Evolutionary conservation across 1,139 yeast species (phyloP), one percentile per base, ranked within the genome.

Genomic region (Candida gigantensis): DNA sequence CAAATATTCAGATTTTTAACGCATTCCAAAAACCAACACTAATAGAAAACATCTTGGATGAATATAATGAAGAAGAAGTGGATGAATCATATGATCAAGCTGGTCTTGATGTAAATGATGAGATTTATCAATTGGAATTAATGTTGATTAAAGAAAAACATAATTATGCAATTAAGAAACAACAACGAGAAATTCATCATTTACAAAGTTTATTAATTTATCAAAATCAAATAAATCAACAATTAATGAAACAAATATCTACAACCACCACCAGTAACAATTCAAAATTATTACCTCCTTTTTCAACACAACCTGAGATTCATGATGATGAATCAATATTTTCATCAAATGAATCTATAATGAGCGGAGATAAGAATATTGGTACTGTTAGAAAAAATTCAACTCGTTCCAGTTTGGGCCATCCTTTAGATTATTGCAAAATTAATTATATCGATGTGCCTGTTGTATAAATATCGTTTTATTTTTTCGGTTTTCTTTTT

Each of bases 131-230:
- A 28, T 45, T 50, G 10, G 69, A 63, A 43, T 53, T 62, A 56
- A 39, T 53, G 35, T 36, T 53, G 15, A 45, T 62, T 23, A 51
- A 60, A 16, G 53, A 59, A 29, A 53, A 53, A 8, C 67, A 60
- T 38, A 47, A 52, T 12, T 42, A 47, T 5, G 50, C 58, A 44
- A 48, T 60, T 11, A 45, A 44, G 23, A 57, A 53, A 37, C 67
- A 65, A 39, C 57, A 59, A 43, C 50, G 51, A 7, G 66, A 63
- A 37, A 63, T 63, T 15, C 36, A 47, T 6, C 53, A 55, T 31
- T 49, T 64, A 28, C 58, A 52, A 32, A 36, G 46, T 6, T 51
- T 63, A 24, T 48, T 63, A 28, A 36, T 42, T 12, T 19, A 15
- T 27, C 36, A 33, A 23, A 33, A 21, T n/a, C 11, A 27, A 19